Conservation (phyloP, 129 eudicot species). For the Centella asiatica region DNA sequence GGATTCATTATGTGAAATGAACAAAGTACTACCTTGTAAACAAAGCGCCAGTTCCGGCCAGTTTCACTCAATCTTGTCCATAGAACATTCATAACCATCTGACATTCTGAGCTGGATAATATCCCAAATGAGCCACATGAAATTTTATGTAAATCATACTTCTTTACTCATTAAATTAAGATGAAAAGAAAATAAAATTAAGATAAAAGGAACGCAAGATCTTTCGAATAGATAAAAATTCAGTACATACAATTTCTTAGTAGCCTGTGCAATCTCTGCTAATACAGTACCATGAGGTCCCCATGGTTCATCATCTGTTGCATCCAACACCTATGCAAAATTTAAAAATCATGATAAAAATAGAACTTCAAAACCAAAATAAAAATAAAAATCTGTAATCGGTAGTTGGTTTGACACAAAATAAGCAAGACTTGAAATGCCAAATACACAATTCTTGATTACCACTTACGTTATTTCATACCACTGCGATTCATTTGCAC, state of each 20-base stretch:
- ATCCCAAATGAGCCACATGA: conserved; percentile 18
- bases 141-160: conserved; percentile 2
- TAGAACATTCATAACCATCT: conserved; percentile 96
- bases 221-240: not conserved
- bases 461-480: not conserved
- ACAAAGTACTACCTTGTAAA: conserved; percentile 61
- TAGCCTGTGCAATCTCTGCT: conserved; percentile 95
- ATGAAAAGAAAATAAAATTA: not conserved
- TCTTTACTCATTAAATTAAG: too few species aligned
- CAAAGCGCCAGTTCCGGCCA: conserved; percentile 91
- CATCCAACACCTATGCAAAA: conserved; percentile 72
- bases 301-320: conserved; percentile 96
- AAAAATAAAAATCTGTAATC: too few species aligned
- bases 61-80: conserved; percentile 94
- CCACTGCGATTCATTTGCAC: not conserved
- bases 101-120: conserved; percentile 82
- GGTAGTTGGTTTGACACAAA: not conserved
- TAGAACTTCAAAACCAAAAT: too few species aligned
- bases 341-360: not conserved
- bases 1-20: conserved; percentile 9
- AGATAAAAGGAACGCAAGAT: conserved; percentile 5
- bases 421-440: not conserved
- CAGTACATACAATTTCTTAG: conserved; percentile 66
- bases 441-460: not conserved
- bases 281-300: conserved; percentile 97